Conservation (phyloP, 495 filamentous ascomycete species). For the Neurospora tetrasperma region DNA sequence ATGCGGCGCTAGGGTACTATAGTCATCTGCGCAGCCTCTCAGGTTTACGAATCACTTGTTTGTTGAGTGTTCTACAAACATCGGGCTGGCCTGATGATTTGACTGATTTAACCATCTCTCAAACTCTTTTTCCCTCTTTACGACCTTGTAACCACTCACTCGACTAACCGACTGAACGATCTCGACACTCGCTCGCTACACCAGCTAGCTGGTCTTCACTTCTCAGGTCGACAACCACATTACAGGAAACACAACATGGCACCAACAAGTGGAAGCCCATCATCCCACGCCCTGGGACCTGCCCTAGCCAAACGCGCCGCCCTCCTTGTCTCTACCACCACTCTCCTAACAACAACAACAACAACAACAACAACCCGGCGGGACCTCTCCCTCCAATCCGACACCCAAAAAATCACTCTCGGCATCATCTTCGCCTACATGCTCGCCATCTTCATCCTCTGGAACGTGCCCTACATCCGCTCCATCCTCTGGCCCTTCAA, state of each 20-base stretch:
- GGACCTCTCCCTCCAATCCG: conserved; percentile 47
- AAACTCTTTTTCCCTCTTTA: not conserved
- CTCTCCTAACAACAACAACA: not conserved
- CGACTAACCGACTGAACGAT: too few relatives aligned
- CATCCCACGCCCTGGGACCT: too few relatives aligned
- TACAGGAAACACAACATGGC: not conserved
- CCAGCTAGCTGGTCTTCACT: too few relatives aligned
- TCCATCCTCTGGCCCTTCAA: conserved; percentile 78
- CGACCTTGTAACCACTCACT: not conserved
- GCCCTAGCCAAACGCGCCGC: too few relatives aligned
- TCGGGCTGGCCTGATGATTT: not conserved
- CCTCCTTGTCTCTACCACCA: conserved; percentile 1
- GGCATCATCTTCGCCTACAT: conserved; percentile 55
- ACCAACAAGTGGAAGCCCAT: not conserved
- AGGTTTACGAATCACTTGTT: not conserved
- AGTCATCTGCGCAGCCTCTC: not conserved
- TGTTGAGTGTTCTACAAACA: not conserved
- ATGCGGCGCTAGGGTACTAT: not conserved
- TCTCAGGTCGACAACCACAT: too few relatives aligned
- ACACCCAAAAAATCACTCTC: conserved; percentile 63
- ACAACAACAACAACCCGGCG: conserved; percentile 17
- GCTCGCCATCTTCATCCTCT: conserved; percentile 63
- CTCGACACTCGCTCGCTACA: too few relatives aligned
- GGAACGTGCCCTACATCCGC: conserved; percentile 68
- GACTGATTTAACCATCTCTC: not conserved